phyloP scores from a whole-genome alignment of 1,284 basidiomycete genomes.

The Sporisorium scitamineum region DNA sequence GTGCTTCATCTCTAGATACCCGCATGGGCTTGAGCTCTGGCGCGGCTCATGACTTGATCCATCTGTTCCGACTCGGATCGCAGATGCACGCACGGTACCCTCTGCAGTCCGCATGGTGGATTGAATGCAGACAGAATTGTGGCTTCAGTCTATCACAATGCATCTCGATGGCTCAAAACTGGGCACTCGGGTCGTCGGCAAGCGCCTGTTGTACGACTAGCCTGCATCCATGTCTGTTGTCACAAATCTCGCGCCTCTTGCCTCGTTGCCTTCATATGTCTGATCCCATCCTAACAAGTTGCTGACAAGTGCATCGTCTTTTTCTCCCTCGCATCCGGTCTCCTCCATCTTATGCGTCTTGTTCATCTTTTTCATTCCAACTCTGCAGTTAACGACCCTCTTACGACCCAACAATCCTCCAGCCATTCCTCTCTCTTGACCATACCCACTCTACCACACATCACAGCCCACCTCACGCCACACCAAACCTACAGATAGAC shows the following conservation, averaged over 20 bases:
- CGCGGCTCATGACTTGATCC: neutral
- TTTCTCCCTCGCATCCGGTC: neutral
- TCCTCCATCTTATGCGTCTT: neutral
- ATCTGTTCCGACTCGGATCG: slow-evolving; percentile 5
- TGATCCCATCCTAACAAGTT: slow-evolving; percentile 2
- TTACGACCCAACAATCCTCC: slow-evolving; percentile 36
- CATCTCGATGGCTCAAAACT: neutral
- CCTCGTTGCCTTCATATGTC: slow-evolving; percentile 16
- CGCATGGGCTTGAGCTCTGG: neutral
- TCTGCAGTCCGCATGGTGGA: neutral
- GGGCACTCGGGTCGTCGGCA: slow-evolving; percentile 18
- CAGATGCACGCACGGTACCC: neutral
- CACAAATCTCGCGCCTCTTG: slow-evolving; percentile 1
- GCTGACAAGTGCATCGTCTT: slow-evolving; percentile 14
- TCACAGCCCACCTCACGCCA: slow-evolving; percentile 39
- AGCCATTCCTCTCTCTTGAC: neutral
- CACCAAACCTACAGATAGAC: slow-evolving; percentile 13
- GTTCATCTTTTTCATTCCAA: slow-evolving; percentile 20
- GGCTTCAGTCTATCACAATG: neutral
- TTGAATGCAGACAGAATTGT: slow-evolving; percentile 7
- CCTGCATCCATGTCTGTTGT: slow-evolving; percentile 1
- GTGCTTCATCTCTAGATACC: slow-evolving; percentile 1
- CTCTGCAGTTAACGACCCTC: slow-evolving; percentile 37
- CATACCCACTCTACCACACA: slow-evolving; percentile 11
- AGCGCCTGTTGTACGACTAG: slow-evolving; percentile 13